Conservation (phyloP, 2,329 filamentous ascomycete species). For the Claviceps sp. region DNA sequence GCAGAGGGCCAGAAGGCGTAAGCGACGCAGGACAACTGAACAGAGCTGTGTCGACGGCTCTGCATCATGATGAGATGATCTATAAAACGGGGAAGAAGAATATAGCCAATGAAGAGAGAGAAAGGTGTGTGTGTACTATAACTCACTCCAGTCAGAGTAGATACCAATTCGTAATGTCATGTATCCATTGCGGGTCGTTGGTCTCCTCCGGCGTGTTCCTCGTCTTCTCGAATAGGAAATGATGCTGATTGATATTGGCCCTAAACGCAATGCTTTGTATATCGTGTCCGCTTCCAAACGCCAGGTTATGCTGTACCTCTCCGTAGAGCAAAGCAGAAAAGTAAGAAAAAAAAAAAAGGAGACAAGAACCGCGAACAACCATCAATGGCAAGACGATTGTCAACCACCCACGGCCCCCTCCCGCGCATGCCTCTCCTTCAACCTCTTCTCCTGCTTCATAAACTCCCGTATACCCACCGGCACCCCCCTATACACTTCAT, state of each 20-base stretch:
- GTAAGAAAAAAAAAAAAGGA: neutral
- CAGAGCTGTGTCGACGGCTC: neutral
- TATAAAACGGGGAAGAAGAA: neutral
- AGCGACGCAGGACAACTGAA: neutral
- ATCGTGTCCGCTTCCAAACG: neutral
- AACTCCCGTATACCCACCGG: conserved; percentile 92
- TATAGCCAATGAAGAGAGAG: neutral
- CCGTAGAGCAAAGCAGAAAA: neutral
- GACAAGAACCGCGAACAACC: neutral
- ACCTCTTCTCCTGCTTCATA: conserved; percentile 88
- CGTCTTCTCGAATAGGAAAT: neutral
- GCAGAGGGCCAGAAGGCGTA: conserved; percentile 20
- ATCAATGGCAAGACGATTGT: neutral
- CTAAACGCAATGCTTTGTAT: neutral
- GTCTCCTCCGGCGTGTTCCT: too few relatives aligned
- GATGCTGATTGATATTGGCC: neutral
- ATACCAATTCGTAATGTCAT: neutral
- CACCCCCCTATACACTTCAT: conserved; percentile 63
- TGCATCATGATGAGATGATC: neutral
- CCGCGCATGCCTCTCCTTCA: conserved; percentile 60
- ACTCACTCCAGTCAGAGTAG: neutral
- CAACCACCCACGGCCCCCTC: conserved; percentile 34
- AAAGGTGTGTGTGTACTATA: neutral
- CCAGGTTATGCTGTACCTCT: neutral
- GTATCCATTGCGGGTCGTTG: too few relatives aligned